Evolutionary conservation across 2,329 filamentous ascomycete species (phyloP).

Genomic region (Septoria petroselini): DNA sequence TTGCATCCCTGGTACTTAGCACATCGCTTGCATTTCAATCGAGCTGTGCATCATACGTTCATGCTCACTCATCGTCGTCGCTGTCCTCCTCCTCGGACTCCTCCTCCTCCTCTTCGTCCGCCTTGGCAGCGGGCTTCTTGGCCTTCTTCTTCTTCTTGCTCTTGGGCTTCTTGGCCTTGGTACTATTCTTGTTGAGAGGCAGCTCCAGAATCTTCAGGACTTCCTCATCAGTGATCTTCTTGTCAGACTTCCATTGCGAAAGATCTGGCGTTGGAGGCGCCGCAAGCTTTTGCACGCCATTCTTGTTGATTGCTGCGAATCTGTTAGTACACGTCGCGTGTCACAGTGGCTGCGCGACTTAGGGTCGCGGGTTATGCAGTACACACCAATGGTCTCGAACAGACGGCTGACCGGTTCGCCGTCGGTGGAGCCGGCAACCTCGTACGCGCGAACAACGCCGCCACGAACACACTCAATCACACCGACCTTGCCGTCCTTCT

Average conservation of each 20-base stretch:
- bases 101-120: slow-evolving; percentile 32
- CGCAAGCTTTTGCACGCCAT: slow-evolving; percentile 83
- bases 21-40: not conserved
- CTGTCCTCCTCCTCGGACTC: slow-evolving; percentile 32
- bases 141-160: slow-evolving; percentile 83
- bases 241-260: slow-evolving; percentile 84
- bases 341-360: too few species aligned
- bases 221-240: slow-evolving; percentile 97
- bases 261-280: slow-evolving; percentile 73
- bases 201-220: slow-evolving; percentile 90
- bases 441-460: slow-evolving; percentile 91
- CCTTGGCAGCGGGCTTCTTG: slow-evolving; percentile 47
- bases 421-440: slow-evolving; percentile 93
- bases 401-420: slow-evolving; percentile 77
- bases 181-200: slow-evolving; percentile 63
- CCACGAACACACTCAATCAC: slow-evolving; percentile 93
- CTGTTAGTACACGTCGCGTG: slow-evolving; percentile 20
- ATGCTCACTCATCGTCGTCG: slow-evolving; percentile 26
- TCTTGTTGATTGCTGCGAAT: slow-evolving; percentile 84
- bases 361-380: not conserved
- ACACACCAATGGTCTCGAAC: slow-evolving; percentile 88
- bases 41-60: not conserved
- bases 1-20: too few species aligned
- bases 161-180: slow-evolving; percentile 79
- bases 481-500: slow-evolving; percentile 91